Evolutionary conservation across 73 alveolate genomes (phyloP).

Genomic region (Diophrys appendiculata): DNA sequence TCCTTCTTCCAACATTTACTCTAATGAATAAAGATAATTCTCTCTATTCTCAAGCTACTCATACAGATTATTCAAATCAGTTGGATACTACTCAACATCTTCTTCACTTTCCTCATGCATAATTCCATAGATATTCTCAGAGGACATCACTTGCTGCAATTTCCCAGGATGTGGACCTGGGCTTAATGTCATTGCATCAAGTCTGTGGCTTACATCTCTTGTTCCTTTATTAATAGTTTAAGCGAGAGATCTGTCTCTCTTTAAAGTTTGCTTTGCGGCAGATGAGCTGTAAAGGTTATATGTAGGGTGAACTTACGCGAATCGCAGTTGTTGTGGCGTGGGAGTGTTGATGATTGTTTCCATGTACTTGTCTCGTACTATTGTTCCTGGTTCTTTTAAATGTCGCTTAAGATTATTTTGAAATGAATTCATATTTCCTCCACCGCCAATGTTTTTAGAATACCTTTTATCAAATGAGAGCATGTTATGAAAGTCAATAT

Average conservation of each 20-base stretch:
- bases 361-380: slow-evolving; percentile 5
- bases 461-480: slow-evolving; percentile 6
- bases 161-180: not conserved
- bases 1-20: not conserved
- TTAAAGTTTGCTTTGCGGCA: slow-evolving; percentile 6
- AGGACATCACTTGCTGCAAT: not conserved
- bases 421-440: slow-evolving; percentile 6
- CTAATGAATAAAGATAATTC: not conserved
- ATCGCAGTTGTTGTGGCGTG: slow-evolving; percentile 12
- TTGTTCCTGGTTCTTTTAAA: slow-evolving; percentile 4
- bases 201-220: not conserved
- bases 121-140: not conserved
- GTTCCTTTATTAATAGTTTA: not conserved
- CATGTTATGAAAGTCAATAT: slow-evolving; percentile 11
- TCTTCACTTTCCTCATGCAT: not conserved
- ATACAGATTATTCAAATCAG: not conserved
- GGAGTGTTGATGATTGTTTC: not conserved
- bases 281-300: not conserved
- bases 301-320: not conserved
- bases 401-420: not conserved
- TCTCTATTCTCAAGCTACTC: not conserved
- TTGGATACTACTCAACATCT: not conserved
- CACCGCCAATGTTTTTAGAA: slow-evolving; percentile 12
- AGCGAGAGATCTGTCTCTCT: not conserved
- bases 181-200: not conserved